phyloP scores from a whole-genome alignment of 495 filamentous ascomycete genomes.

The Penicillium pulvis region DNA sequence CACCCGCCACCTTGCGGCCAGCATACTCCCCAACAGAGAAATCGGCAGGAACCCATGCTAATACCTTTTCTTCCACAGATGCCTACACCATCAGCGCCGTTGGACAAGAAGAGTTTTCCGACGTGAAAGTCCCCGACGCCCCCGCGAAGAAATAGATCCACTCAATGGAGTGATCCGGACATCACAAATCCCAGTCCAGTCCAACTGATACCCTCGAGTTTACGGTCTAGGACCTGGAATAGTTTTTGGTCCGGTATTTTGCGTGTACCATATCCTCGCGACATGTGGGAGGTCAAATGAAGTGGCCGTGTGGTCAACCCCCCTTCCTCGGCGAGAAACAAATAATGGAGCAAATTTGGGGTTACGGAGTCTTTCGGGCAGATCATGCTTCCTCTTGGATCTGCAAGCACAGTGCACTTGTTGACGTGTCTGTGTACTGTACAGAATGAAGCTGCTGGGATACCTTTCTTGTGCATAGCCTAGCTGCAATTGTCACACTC shows the following conservation, averaged over 20 bases:
- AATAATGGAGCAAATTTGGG: conserved; percentile 28
- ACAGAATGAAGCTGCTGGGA: conserved; percentile 22
- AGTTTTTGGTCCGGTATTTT: not conserved
- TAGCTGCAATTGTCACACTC: conserved; percentile 20
- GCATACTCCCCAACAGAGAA: not conserved
- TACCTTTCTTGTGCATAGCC: conserved; percentile 14
- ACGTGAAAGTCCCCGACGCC: conserved; percentile 81
- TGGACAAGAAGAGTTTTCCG: conserved; percentile 96
- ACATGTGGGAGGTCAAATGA: conserved; percentile 3
- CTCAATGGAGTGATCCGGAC: not conserved
- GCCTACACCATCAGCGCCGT: conserved; percentile 85
- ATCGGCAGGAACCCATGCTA: not conserved
- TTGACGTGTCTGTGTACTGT: conserved; percentile 20
- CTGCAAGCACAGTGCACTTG: conserved; percentile 22
- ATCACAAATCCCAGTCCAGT: not conserved
- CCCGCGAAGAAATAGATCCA: conserved; percentile 47
- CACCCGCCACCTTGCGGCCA: not conserved
- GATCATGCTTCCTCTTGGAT: conserved; percentile 17
- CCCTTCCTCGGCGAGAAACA: conserved; percentile 9
- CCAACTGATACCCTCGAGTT: not conserved
- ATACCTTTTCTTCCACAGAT: conserved; percentile 53
- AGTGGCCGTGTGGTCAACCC: conserved; percentile 6
- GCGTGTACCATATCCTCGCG: conserved; percentile 25
- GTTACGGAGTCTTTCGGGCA: conserved; percentile 31
- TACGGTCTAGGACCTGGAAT: not conserved